phyloP scores from a whole-genome alignment of 2,329 filamentous ascomycete genomes.

The Fusarium globosum region DNA sequence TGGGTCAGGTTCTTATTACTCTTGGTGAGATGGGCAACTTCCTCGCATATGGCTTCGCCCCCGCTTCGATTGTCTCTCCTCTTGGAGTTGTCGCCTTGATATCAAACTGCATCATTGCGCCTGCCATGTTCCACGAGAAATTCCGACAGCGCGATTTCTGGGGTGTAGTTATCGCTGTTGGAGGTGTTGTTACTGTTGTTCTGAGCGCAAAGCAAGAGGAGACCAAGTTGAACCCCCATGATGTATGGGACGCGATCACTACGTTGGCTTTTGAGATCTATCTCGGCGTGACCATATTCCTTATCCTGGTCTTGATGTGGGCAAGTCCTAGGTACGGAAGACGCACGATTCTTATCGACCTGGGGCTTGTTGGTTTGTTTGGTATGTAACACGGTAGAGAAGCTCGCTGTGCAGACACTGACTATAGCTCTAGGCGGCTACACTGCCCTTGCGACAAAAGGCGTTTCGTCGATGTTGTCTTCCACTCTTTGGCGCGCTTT shows the following conservation, averaged over 20 bases:
- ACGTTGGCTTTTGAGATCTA: constrained; percentile 93
- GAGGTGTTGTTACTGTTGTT: constrained; percentile 90
- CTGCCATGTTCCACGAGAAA: constrained; percentile 89
- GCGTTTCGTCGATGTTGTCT: constrained; percentile 93
- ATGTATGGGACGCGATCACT: constrained; percentile 90
- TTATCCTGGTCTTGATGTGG: constrained; percentile 84
- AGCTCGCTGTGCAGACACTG: constrained; percentile 2
- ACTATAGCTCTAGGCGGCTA: constrained; percentile 76
- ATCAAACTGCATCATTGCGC: constrained; percentile 96
- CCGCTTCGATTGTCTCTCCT: constrained; percentile 96
- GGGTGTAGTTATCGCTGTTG: constrained; percentile 88
- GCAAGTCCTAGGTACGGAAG: constrained; percentile 86
- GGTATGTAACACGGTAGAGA: constrained; percentile 64
- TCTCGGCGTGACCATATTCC: constrained; percentile 75
- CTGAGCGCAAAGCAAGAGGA: constrained; percentile 90
- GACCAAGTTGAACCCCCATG: constrained; percentile 88
- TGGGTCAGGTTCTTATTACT: constrained; percentile 91
- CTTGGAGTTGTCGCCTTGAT: constrained; percentile 96
- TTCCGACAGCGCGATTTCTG: constrained; percentile 88
- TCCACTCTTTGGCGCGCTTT: constrained; percentile 90
- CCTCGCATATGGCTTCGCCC: constrained; percentile 95
- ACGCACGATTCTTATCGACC: constrained; percentile 87
- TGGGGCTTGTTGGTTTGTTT: constrained; percentile 92
- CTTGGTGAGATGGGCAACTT: constrained; percentile 97
- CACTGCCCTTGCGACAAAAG: constrained; percentile 96